Percentiles rank a stretch among this genome's conserved stretches.
Conservation (phyloP, 2,329 filamentous ascomycete genomes). For the Venturiaceae sp. region DNA sequence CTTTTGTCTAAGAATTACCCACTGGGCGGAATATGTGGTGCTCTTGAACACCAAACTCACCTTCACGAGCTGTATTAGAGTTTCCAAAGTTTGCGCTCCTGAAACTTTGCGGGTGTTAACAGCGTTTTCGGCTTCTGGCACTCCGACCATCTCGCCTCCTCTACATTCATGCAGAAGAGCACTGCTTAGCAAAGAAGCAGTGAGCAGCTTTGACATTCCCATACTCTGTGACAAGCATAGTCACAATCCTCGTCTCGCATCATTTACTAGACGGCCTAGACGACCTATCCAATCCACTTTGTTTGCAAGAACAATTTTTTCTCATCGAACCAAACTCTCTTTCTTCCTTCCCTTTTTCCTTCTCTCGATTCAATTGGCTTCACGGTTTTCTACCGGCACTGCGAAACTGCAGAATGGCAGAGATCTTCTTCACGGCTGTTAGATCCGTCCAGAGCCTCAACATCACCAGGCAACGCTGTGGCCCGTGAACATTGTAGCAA, state of each 20-base stretch:
- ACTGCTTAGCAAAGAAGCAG: not conserved
- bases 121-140: not conserved
- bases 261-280: not conserved
- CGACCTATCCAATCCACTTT: not conserved
- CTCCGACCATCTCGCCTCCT: not conserved
- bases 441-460: not conserved
- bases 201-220: not conserved
- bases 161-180: not conserved
- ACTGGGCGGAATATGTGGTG: too few relatives aligned
- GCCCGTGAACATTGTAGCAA: not conserved
- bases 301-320: not conserved
- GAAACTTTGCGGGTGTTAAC: not conserved
- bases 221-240: not conserved
- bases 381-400: not conserved
- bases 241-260: not conserved
- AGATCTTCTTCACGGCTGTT: not conserved
- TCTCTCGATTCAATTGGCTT: not conserved
- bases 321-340: not conserved
- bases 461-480: not conserved
- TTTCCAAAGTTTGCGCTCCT: not conserved
- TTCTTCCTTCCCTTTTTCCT: too few relatives aligned
- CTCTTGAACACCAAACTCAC: too few relatives aligned
- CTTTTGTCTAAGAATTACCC: too few relatives aligned
- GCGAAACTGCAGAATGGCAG: not conserved
- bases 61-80: too few relatives aligned